phyloP scores from a whole-genome alignment of 2,329 filamentous ascomycete genomes.

The Capronia americana region DNA sequence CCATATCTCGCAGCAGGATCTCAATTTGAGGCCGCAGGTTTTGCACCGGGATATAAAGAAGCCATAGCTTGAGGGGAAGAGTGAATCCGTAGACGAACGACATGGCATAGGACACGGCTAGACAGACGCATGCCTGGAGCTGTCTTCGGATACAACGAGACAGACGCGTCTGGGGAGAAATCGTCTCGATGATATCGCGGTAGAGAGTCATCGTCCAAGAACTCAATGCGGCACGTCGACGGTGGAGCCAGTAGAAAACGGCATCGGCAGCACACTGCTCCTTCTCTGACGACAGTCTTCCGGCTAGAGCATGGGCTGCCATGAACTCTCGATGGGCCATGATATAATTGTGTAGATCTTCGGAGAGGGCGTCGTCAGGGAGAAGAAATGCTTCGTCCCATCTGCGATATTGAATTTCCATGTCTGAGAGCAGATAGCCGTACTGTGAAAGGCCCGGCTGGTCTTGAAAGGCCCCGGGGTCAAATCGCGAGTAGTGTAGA shows the following conservation, averaged over 20 bases:
- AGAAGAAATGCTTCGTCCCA: constrained; percentile 27
- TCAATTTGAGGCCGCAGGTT: constrained; percentile 26
- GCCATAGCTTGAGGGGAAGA: constrained; percentile 12
- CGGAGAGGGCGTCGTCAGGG: constrained; percentile 20
- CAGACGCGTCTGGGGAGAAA: constrained; percentile 14
- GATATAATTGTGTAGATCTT: constrained; percentile 13
- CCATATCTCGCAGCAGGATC: constrained; percentile 20
- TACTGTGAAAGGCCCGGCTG: constrained; percentile 11
- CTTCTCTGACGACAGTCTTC: constrained; percentile 2
- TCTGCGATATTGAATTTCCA: constrained; percentile 8
- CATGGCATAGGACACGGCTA: constrained; percentile 18
- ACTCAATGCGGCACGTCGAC: constrained; percentile 11
- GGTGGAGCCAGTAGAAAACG: constrained; percentile 20
- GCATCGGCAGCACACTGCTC: neutral
- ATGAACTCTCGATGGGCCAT: constrained; percentile 24
- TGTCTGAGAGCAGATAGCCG: constrained; percentile 1
- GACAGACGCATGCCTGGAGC: constrained; percentile 22
- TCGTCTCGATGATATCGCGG: constrained; percentile 19
- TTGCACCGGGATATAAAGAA: constrained; percentile 23
- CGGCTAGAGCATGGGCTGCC: constrained; percentile 8
- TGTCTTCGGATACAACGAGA: constrained; percentile 20
- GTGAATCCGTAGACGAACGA: constrained; percentile 21
- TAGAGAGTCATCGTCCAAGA: constrained; percentile 24
- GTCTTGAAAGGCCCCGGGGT: constrained; percentile 19
- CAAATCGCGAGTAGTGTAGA: constrained; percentile 7